Evolutionary conservation across 163 green algal species (phyloP).

Genomic region (Scenedesmus sp.): DNA sequence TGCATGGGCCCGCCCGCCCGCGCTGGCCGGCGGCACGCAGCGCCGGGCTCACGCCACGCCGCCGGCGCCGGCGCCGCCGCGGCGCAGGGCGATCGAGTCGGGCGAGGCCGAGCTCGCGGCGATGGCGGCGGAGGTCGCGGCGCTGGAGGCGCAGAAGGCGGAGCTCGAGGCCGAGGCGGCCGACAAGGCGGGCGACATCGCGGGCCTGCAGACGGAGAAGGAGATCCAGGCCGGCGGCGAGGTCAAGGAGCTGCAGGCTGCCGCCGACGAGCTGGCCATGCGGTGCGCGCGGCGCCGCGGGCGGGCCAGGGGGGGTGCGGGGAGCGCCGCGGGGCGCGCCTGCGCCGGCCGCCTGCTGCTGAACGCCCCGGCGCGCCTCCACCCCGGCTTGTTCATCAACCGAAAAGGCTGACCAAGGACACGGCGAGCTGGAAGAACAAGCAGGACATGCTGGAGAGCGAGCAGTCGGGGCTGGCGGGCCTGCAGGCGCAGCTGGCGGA

Average conservation of each 20-base stretch:
- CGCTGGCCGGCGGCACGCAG: too few species aligned
- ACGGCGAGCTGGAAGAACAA: slow-evolving; percentile 80
- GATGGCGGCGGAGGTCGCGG: slow-evolving; percentile 4
- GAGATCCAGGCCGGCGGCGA: slow-evolving; percentile 81
- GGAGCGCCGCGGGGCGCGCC: too few species aligned
- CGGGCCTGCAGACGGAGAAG: slow-evolving; percentile 80
- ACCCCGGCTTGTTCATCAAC: too few species aligned
- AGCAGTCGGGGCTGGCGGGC: slow-evolving; percentile 53
- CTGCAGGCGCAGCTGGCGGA: slow-evolving; percentile 56
- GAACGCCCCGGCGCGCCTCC: too few species aligned
- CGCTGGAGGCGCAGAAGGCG: slow-evolving; percentile 14
- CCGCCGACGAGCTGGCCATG: slow-evolving; percentile 84
- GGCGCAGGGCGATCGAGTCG: slow-evolving; percentile 27
- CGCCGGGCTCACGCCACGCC: too few species aligned
- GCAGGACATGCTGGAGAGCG: slow-evolving; percentile 69
- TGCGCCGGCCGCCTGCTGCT: too few species aligned
- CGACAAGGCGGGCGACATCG: slow-evolving; percentile 63
- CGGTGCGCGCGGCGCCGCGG: slow-evolving; percentile 44
- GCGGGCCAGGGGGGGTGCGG: too few species aligned
- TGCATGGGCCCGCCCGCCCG: too few species aligned
- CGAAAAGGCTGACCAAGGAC: slow-evolving; percentile 85
- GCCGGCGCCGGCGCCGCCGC: too few species aligned
- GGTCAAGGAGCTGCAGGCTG: slow-evolving; percentile 80
- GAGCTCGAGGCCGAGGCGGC: slow-evolving; percentile 29
- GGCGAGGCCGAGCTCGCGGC: slow-evolving; percentile 38